phyloP scores from a whole-genome alignment of 768 basidiomycete genomes.

The Suillus decipiens region DNA sequence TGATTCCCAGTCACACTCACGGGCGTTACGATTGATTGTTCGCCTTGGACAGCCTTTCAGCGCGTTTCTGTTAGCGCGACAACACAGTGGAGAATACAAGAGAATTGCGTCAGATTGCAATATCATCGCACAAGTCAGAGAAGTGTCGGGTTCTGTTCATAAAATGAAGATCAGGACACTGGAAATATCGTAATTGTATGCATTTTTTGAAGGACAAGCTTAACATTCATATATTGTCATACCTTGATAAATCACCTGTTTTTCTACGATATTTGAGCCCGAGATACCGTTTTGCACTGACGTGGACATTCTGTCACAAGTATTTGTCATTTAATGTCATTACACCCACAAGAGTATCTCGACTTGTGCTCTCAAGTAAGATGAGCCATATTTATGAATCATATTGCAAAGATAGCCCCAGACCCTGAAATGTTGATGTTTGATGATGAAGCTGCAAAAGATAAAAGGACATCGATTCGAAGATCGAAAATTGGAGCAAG shows the following conservation, averaged over 20 bases:
- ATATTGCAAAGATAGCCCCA: constrained; percentile 11
- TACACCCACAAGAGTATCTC: too few species aligned
- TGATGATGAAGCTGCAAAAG: constrained; percentile 20
- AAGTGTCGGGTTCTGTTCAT: not conserved
- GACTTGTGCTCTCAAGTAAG: constrained; percentile 14
- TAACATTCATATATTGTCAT: not conserved
- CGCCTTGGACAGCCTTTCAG: constrained; percentile 6
- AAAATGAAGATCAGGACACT: not conserved
- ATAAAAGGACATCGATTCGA: constrained; percentile 10
- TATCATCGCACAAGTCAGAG: not conserved
- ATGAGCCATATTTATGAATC: constrained; percentile 20
- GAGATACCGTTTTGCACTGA: too few species aligned
- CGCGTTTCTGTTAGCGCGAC: constrained; percentile 7
- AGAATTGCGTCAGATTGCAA: not conserved
- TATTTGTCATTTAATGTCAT: too few species aligned
- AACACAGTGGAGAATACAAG: not conserved
- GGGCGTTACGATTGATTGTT: constrained; percentile 7
- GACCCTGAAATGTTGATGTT: constrained; percentile 27
- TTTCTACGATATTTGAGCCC: too few species aligned
- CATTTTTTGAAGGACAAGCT: not conserved
- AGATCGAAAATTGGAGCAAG: not conserved
- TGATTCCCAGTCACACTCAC: not conserved
- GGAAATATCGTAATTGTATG: not conserved
- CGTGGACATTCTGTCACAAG: too few species aligned
- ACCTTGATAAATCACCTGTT: too few species aligned